Conservation (phyloP, 2,329 filamentous ascomycete species). For the Xylariaceae sp. region DNA sequence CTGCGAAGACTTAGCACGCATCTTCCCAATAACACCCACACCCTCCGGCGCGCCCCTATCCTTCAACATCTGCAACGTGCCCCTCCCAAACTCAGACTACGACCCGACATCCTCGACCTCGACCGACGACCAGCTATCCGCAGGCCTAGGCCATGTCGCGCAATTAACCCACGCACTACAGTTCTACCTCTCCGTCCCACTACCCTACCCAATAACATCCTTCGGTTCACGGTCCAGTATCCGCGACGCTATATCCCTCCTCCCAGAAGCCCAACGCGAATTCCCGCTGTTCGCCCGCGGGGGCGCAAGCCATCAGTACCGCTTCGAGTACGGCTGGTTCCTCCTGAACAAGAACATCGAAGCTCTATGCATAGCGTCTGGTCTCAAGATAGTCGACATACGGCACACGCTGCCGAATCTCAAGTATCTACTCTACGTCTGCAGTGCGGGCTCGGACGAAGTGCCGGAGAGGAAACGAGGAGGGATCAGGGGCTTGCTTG, state of each 20-base stretch:
- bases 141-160: constrained; percentile 76
- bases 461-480: constrained; percentile 59
- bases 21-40: constrained; percentile 74
- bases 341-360: constrained; percentile 96
- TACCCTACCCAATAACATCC: constrained; percentile 75
- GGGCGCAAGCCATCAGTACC: constrained; percentile 69
- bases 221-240: constrained; percentile 68
- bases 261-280: constrained; percentile 49
- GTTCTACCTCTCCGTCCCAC: constrained; percentile 71
- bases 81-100: constrained; percentile 77
- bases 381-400: constrained; percentile 80
- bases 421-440: constrained; percentile 86
- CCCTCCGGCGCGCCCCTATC: constrained; percentile 58
- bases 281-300: constrained; percentile 75
- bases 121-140: constrained; percentile 69
- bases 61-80: constrained; percentile 77
- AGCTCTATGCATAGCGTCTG: constrained; percentile 58
- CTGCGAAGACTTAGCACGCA: constrained; percentile 72
- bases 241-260: constrained; percentile 56
- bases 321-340: constrained; percentile 95
- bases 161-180: constrained; percentile 73
- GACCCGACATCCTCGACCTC: constrained; percentile 45
- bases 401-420: constrained; percentile 89
- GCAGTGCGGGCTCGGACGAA: constrained; percentile 70
- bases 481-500: constrained; percentile 56